Evolutionary conservation across 371 early-diverging fungal species (phyloP).

Genomic region (Mortierella sp.): DNA sequence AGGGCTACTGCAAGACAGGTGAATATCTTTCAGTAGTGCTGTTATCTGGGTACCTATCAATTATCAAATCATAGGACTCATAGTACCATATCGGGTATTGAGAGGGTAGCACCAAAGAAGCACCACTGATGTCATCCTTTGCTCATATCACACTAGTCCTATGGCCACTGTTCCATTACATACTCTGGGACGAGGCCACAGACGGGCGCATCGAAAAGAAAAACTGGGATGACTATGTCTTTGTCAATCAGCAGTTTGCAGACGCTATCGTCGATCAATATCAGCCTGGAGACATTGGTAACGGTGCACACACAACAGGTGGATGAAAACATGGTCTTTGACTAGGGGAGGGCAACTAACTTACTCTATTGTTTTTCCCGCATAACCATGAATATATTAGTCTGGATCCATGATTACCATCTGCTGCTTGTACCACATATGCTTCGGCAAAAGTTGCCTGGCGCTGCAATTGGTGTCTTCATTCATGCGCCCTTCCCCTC

Average conservation of each 20-base stretch:
- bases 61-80: too few species aligned
- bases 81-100: too few species aligned
- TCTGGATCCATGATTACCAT: conserved; percentile 99
- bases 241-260: conserved; percentile 90
- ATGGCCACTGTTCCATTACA: conserved; percentile 99
- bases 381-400: conserved; percentile 44
- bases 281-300: conserved; percentile 88
- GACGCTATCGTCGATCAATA: conserved; percentile 81
- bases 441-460: conserved; percentile 81
- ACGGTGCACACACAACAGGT: conserved; percentile 39
- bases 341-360: too few species aligned
- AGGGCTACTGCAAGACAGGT: conserved; percentile 94
- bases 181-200: conserved; percentile 88
- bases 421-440: conserved; percentile 90
- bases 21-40: conserved; percentile 24
- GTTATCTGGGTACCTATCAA: too few species aligned
- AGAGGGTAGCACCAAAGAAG: too few species aligned
- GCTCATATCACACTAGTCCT: conserved; percentile 64
- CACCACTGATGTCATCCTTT: conserved; percentile 2
- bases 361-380: conserved; percentile 24
- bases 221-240: conserved; percentile 90
- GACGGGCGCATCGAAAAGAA: conserved; percentile 72
- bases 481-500: conserved; percentile 98
- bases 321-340: too few species aligned
- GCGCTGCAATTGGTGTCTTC: conserved; percentile 94